phyloP scores from a whole-genome alignment of 108 stramenopile genomes.

The Pseudonitzschia pungens region DNA sequence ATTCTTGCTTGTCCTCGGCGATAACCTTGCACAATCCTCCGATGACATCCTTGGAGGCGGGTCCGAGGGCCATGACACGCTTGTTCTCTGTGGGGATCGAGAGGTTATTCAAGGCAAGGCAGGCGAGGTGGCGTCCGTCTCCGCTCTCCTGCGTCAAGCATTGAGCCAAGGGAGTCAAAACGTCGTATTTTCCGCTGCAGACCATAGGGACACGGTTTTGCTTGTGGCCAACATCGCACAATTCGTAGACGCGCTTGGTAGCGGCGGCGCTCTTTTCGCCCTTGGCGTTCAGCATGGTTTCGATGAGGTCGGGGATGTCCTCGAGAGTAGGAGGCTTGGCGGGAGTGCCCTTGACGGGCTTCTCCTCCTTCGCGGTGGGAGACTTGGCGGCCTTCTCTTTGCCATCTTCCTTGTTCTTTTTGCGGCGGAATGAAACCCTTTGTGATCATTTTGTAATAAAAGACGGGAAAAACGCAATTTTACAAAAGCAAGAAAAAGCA shows the following conservation, averaged over 20 bases:
- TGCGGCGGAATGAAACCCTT: slow-evolving; percentile 70
- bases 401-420: slow-evolving; percentile 47
- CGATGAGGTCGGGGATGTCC: slow-evolving; percentile 87
- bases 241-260: slow-evolving; percentile 89
- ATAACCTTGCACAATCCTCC: slow-evolving; percentile 90
- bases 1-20: slow-evolving; percentile 89
- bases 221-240: slow-evolving; percentile 91
- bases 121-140: slow-evolving; percentile 88
- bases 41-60: slow-evolving; percentile 80
- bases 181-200: slow-evolving; percentile 88
- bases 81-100: slow-evolving; percentile 94
- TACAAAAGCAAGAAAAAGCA: too few species aligned
- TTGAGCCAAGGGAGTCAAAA: slow-evolving; percentile 83
- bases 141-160: slow-evolving; percentile 88
- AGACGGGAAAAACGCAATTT: too few species aligned
- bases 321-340: slow-evolving; percentile 85
- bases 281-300: slow-evolving; percentile 81
- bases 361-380: slow-evolving; percentile 34
- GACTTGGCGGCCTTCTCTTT: slow-evolving; percentile 36
- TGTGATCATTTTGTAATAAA: too few species aligned
- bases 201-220: slow-evolving; percentile 93
- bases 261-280: slow-evolving; percentile 87
- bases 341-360: slow-evolving; percentile 41
- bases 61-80: slow-evolving; percentile 89
- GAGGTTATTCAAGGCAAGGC: slow-evolving; percentile 89